These are phyloP conservation scores for Medicago lupulina DNA, from an alignment of 306 rosid species.

Conservation along the genomic window DNA sequence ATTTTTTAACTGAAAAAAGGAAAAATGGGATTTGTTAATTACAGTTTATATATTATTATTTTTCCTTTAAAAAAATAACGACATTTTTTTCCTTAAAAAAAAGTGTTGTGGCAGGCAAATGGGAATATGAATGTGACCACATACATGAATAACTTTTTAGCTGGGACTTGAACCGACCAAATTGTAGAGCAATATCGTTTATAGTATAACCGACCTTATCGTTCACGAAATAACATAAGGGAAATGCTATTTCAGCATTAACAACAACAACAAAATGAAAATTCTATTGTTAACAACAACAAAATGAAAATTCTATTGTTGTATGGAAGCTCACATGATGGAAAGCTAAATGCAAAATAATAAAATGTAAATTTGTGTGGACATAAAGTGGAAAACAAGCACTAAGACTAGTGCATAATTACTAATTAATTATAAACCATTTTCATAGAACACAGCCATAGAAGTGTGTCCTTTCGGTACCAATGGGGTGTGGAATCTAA, in stretches of 20 bases:
- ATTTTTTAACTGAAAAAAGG: no score
- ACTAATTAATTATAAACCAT: neutral
- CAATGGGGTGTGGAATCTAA: no score
- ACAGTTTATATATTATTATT: no score
- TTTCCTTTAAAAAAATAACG: no score
- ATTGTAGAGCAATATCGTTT: neutral
- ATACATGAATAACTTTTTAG: neutral
- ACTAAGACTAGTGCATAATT: neutral
- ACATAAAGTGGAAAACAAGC: neutral
- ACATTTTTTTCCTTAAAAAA: no score
- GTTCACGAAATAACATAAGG: neutral
- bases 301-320: neutral
- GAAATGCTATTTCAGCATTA: neutral
- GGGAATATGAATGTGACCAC: conserved; percentile 7
- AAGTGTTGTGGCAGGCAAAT: conserved; percentile 8
- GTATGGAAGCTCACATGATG: neutral
- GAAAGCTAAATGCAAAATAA: neutral
- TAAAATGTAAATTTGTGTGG: neutral
- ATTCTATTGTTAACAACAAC: neutral
- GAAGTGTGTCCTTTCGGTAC: no score
- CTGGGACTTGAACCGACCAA: conserved; percentile 1
- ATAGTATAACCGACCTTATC: neutral
- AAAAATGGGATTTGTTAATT: no score
- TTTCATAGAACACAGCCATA: neutral
- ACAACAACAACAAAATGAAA: neutral